These are phyloP conservation scores for Chalaropsis ovoidea DNA, from an alignment of 2,329 filamentous ascomycete species.

Conservation along the genomic window DNA sequence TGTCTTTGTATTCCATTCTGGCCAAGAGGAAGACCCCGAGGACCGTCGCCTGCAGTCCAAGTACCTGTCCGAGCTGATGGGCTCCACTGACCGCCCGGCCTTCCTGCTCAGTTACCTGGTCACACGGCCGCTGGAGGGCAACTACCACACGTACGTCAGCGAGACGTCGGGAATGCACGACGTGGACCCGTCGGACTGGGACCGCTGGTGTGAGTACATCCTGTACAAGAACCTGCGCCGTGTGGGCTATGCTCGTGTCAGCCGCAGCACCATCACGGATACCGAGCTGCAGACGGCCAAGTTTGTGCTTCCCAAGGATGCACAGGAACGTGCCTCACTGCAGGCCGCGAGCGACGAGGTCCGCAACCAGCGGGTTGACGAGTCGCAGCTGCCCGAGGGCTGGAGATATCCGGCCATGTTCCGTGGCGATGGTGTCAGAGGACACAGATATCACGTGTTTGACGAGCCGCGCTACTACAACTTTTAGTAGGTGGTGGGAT, in stretches of 20 bases:
- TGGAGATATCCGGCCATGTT: conserved; percentile 79
- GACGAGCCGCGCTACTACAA: conserved; percentile 70
- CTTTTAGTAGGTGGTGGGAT: conserved; percentile 15
- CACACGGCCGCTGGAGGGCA: conserved; percentile 78
- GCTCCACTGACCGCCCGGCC: conserved; percentile 63
- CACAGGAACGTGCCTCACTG: conserved; percentile 43
- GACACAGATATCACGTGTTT: conserved; percentile 91
- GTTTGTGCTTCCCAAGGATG: conserved; percentile 66
- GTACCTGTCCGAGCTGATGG: conserved; percentile 84
- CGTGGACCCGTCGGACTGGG: conserved; percentile 86
- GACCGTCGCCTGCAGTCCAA: conserved; percentile 77
- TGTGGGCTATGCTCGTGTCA: conserved; percentile 81
- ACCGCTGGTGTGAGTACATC: conserved; percentile 98
- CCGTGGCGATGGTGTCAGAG: conserved; percentile 72
- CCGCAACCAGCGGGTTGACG: conserved; percentile 50
- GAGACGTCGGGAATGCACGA: conserved; percentile 84
- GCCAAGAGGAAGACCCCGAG: conserved; percentile 91
- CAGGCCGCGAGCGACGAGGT: conserved; percentile 41
- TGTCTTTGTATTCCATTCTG: conserved; percentile 96
- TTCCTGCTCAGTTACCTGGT: conserved; percentile 89
- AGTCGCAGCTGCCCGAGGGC: conserved; percentile 64
- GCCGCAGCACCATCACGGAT: conserved; percentile 84
- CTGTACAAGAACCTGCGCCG: conserved; percentile 81
- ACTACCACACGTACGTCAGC: conserved; percentile 93
- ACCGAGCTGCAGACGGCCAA: conserved; percentile 96